Percentiles rank a stretch among this genome's conserved stretches.
These are phyloP conservation scores for Penicillium cosmopolitanum DNA, from an alignment of 495 filamentous ascomycete genomes.

Conservation along the genomic window DNA sequence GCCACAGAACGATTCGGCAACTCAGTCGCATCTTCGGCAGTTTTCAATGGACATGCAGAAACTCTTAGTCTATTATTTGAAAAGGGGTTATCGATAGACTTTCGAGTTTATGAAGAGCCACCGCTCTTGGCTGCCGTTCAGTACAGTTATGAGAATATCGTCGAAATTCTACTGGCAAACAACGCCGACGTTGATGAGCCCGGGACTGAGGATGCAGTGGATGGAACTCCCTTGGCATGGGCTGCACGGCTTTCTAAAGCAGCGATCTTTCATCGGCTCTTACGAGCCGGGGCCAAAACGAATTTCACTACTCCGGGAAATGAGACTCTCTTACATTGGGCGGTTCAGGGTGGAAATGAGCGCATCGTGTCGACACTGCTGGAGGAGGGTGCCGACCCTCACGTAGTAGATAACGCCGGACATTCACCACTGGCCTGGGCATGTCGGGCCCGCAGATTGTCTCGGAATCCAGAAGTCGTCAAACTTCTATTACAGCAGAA, in stretches of 20 bases:
- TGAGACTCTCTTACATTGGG: slow-evolving; percentile 11
- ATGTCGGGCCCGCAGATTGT: background rate
- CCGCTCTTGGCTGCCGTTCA: background rate
- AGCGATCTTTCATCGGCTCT: background rate
- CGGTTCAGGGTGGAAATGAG: background rate
- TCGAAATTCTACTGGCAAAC: slow-evolving; percentile 6
- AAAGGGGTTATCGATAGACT: slow-evolving; percentile 6
- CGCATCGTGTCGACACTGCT: slow-evolving; percentile 7
- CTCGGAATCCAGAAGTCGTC: background rate
- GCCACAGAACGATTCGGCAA: background rate
- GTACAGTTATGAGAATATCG: background rate
- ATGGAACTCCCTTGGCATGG: slow-evolving; percentile 7
- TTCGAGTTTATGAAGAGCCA: background rate
- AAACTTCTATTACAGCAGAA: slow-evolving; percentile 4
- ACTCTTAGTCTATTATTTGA: slow-evolving; percentile 8
- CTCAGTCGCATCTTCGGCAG: background rate
- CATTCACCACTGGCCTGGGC: slow-evolving; percentile 3
- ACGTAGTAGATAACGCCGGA: background rate
- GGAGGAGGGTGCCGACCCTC: slow-evolving; percentile 3
- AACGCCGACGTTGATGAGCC: slow-evolving; percentile 3
- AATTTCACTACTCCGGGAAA: background rate
- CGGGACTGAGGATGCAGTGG: background rate
- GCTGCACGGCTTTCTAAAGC: background rate
- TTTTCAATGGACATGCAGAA: slow-evolving; percentile 5
- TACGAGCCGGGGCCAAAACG: slow-evolving; percentile 12